Evolutionary conservation across 1,284 basidiomycete species (phyloP).

Genomic region (Rhodotorula sp.): DNA sequence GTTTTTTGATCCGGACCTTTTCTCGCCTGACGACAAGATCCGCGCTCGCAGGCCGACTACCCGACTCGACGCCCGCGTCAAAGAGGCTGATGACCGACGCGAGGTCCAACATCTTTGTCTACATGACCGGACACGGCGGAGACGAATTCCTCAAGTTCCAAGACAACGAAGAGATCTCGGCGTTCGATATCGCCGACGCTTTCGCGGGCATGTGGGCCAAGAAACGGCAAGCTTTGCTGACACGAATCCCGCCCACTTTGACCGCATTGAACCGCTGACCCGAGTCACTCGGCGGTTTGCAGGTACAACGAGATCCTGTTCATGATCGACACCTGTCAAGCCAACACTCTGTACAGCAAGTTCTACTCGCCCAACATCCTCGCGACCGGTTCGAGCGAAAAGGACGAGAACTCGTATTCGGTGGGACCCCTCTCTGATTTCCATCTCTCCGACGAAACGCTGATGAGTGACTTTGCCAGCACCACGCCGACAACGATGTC

Average conservation of each 20-base stretch:
- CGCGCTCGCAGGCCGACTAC: slow-evolving; percentile 60
- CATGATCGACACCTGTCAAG: slow-evolving; percentile 98
- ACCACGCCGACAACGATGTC: slow-evolving; percentile 88
- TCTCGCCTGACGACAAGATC: not conserved
- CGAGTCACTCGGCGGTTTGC: not conserved
- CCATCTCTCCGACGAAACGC: too few species aligned
- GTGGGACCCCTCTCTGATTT: slow-evolving; percentile 54
- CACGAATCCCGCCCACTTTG: not conserved
- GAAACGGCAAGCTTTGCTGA: slow-evolving; percentile 61
- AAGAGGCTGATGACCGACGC: slow-evolving; percentile 90
- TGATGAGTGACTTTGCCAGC: slow-evolving; percentile 54
- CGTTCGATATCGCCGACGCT: slow-evolving; percentile 92
- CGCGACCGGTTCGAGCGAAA: slow-evolving; percentile 81
- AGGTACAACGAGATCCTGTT: slow-evolving; percentile 97
- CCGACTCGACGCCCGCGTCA: slow-evolving; percentile 71
- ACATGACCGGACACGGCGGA: slow-evolving; percentile 97
- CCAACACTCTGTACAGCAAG: slow-evolving; percentile 90
- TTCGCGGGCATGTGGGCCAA: slow-evolving; percentile 99
- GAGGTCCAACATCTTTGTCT: slow-evolving; percentile 92
- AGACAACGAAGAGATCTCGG: slow-evolving; percentile 95
- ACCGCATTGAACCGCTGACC: not conserved
- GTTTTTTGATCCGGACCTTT: not conserved
- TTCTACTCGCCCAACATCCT: slow-evolving; percentile 95
- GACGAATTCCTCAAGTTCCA: slow-evolving; percentile 99
- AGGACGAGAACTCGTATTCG: slow-evolving; percentile 93